These are phyloP conservation scores for Colletotrichum kahawae DNA, from an alignment of 2,329 filamentous ascomycete genomes.

Conservation along the genomic window DNA sequence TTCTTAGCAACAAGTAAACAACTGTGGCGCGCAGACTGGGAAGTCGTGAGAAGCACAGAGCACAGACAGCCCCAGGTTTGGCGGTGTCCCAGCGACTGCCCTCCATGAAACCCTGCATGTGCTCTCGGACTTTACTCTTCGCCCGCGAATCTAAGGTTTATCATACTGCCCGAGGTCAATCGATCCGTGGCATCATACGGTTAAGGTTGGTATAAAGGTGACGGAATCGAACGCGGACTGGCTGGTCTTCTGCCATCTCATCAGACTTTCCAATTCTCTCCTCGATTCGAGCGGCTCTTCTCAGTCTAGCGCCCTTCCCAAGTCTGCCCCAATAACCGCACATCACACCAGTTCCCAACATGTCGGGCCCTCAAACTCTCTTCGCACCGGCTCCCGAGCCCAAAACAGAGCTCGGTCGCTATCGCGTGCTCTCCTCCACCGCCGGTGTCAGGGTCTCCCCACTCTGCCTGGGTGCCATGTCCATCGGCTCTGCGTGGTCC, in stretches of 20 bases:
- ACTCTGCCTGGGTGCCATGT: constrained; percentile 59
- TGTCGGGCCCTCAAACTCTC: background rate
- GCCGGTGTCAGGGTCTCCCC: constrained; percentile 58
- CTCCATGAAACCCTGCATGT: background rate
- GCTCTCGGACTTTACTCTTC: background rate
- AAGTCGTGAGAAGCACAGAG: background rate
- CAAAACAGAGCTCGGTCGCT: constrained; percentile 55
- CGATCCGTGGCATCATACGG: background rate
- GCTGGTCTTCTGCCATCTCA: background rate
- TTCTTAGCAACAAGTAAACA: background rate
- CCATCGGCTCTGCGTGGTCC: constrained; percentile 51
- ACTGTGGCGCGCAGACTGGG: background rate
- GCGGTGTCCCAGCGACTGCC: background rate
- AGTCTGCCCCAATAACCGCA: background rate
- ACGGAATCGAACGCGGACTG: background rate
- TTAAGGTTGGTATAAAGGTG: constrained; percentile 3
- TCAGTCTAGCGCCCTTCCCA: background rate
- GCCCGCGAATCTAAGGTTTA: background rate
- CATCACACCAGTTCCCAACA: background rate
- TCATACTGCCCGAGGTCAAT: background rate
- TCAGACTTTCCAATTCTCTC: background rate
- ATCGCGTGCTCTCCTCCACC: constrained; percentile 54
- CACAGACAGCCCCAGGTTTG: background rate
- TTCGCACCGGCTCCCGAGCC: constrained; percentile 39
- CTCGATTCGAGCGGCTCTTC: background rate